phyloP scores from a whole-genome alignment of 805 yeast genomes.

The Candida arabinofermentans region DNA sequence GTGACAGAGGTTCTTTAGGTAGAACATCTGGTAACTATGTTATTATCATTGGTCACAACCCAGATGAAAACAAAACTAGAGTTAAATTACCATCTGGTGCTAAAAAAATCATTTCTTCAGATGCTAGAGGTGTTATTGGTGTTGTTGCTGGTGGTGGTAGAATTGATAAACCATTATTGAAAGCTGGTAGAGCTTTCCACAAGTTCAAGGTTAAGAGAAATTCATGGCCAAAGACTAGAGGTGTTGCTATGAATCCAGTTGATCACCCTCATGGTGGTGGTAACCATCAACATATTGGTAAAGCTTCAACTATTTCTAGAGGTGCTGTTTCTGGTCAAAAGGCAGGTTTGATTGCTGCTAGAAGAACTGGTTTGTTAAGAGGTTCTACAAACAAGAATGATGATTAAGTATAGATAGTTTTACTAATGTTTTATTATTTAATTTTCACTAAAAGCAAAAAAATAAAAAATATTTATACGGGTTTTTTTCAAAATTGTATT shows the following conservation, averaged over 20 bases:
- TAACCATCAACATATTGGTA: constrained; percentile 99
- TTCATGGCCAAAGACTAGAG: constrained; percentile 99
- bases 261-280: constrained; percentile 99
- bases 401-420: constrained; percentile 19
- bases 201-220: constrained; percentile 99
- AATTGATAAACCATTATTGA: constrained; percentile 98
- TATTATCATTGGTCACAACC: constrained; percentile 98
- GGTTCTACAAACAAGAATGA: constrained; percentile 79
- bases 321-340: constrained; percentile 99
- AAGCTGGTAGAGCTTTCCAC: constrained; percentile 99
- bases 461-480: constrained; percentile 3
- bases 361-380: constrained; percentile 99
- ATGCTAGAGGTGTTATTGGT: constrained; percentile 99
- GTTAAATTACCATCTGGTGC: constrained; percentile 99
- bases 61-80: constrained; percentile 98
- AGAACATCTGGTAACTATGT: constrained; percentile 99
- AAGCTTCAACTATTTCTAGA: constrained; percentile 98
- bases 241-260: constrained; percentile 99
- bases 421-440: background rate
- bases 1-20: constrained; percentile 99
- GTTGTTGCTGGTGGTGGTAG: constrained; percentile 99
- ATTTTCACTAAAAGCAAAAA: background rate
- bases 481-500: background rate
- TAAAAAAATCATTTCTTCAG: constrained; percentile 91
- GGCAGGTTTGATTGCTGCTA: constrained; percentile 99